Conservation (phyloP, 164 flowering plant genomes). For the Sextonia rubra region DNA sequence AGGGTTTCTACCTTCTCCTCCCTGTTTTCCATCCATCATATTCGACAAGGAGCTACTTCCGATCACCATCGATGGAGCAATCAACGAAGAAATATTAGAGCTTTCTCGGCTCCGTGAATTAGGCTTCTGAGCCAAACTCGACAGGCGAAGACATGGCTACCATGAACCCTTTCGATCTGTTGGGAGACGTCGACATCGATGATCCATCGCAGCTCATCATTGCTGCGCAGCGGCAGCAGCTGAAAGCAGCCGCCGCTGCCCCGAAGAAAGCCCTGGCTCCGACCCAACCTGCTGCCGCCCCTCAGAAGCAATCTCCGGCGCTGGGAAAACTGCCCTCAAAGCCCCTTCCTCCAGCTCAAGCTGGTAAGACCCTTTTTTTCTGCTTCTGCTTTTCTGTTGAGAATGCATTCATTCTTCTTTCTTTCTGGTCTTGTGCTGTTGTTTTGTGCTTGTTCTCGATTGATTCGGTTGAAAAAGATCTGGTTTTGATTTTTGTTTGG, state of each 20-base stretch:
- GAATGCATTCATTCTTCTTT: too few relatives aligned
- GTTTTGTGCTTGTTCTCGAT: background rate
- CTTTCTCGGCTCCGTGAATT: background rate
- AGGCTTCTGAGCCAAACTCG: background rate
- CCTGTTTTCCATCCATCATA: background rate
- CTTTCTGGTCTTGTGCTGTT: background rate
- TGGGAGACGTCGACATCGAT: slow-evolving; percentile 70
- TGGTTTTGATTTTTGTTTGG: too few relatives aligned
- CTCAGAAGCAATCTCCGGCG: slow-evolving; percentile 16
- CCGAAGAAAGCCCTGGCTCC: slow-evolving; percentile 36
- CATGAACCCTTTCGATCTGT: slow-evolving; percentile 62
- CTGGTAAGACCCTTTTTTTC: slow-evolving; percentile 35
- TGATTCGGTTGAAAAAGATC: too few relatives aligned
- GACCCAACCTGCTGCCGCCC: slow-evolving; percentile 8
- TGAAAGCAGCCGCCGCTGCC: slow-evolving; percentile 22
- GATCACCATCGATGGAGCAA: background rate
- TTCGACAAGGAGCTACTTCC: background rate
- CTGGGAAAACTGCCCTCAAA: slow-evolving; percentile 45
- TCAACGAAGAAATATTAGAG: background rate
- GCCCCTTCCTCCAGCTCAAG: slow-evolving; percentile 76
- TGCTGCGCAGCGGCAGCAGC: slow-evolving; percentile 29
- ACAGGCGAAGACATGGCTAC: slow-evolving; percentile 21
- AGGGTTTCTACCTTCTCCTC: background rate
- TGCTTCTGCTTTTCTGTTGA: background rate
- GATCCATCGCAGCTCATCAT: slow-evolving; percentile 63